phyloP scores from a whole-genome alignment of 345 rosid genomes.

The Xanthoceras sorbifolium region DNA sequence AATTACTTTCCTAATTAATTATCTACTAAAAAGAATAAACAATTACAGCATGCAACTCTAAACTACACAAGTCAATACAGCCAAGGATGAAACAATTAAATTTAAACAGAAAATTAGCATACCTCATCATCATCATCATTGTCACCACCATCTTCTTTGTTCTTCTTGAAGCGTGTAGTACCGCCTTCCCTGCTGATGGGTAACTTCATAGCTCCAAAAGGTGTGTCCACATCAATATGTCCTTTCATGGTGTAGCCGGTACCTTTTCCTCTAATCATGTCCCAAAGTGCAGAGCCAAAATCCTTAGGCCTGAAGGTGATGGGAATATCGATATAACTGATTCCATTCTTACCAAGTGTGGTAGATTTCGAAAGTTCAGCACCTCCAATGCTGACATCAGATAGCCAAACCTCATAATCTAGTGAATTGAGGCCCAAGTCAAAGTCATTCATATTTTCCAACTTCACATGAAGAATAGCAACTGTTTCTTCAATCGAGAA shows the following conservation, averaged over 20 bases:
- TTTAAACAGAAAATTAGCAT: background rate
- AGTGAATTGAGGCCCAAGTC: conserved; percentile 79
- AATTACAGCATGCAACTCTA: background rate
- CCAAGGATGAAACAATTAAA: background rate
- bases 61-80: background rate
- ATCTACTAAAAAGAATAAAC: background rate
- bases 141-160: conserved; percentile 60
- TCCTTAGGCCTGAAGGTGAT: conserved; percentile 93
- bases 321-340: conserved; percentile 61
- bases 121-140: conserved; percentile 74
- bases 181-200: conserved; percentile 96
- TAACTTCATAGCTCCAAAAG: conserved; percentile 92
- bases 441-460: conserved; percentile 88
- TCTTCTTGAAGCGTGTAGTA: conserved; percentile 81
- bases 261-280: conserved; percentile 95
- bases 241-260: conserved; percentile 92
- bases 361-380: conserved; percentile 68
- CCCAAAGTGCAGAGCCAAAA: conserved; percentile 97
- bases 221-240: conserved; percentile 77
- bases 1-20: background rate
- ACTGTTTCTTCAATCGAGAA: conserved; percentile 87
- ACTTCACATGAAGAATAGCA: conserved; percentile 80
- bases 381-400: conserved; percentile 66
- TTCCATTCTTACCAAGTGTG: conserved; percentile 73
- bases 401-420: conserved; percentile 86